Evolutionary conservation across 306 rosid genomes (phyloP), one percentile per base, ranked within the genome.

Genomic region (Lathyrus tuberosus): DNA sequence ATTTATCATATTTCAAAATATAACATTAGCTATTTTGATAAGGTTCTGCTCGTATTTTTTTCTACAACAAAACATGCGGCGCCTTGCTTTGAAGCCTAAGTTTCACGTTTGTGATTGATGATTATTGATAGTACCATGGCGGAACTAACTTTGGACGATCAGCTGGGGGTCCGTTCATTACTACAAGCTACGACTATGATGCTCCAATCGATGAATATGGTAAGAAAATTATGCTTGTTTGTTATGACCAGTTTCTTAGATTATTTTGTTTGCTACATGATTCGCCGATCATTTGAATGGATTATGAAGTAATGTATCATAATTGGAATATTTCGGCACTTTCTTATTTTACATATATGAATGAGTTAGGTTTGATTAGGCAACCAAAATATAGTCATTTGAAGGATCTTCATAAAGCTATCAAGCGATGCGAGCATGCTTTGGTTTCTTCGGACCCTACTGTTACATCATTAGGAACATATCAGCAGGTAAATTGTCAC

Each of bases 121-220:
- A 73, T 75, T 67, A 76, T 61, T 82, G 79, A 47, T 77, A 93
- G 98, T 93, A 93, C 67, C 97, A 93, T 71, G 98, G 98, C 78
- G 98, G 98, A 82, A 93, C 98, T 59, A 93, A 93, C 83, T 88
- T 93, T 26, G 98, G 98, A 74, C 90, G 98, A 69, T 85, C 96
- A 60, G 94, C 98, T 72, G 98, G 98, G 38, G 98, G 98, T 24
- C 98, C 98, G 17, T 93, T 90, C 85, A 78, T 93, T 46, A 86
- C 98, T 67, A 84, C 98, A 62, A 93, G 97, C 76, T 93, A 93
- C 30, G 98, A 93, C 79, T 93, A 93, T 74, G 96, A 93, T 81
- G 97, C 97, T 61, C 98, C 98, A 51, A 83, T 93, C 64, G 98
- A 93, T 71, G 98, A 93, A 80, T 93, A 86, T 47, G 98, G 98